Conservation (phyloP, 148 eudicot genomes). For the Fallopia convolvulus region DNA sequence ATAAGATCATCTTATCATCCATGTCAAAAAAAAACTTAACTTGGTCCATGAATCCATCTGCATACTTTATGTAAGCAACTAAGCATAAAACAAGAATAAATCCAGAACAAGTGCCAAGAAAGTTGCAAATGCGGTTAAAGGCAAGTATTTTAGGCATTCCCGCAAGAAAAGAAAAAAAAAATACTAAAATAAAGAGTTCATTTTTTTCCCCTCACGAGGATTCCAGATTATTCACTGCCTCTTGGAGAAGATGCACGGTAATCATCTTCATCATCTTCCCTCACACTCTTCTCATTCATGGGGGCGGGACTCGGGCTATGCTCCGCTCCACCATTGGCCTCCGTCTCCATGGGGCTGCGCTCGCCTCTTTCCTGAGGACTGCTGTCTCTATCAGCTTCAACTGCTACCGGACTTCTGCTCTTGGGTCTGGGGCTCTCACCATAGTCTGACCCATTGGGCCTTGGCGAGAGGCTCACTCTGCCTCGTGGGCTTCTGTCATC, state of each 20-base stretch:
- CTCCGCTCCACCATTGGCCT: conserved; percentile 32
- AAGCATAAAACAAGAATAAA: neutral
- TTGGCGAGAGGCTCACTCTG: conserved; percentile 36
- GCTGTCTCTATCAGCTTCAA: conserved; percentile 31
- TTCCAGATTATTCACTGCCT: conserved; percentile 31
- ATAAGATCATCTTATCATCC: neutral
- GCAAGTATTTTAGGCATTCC: neutral
- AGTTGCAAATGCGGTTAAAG: neutral
- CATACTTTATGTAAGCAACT: neutral
- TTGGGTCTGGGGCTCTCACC: conserved; percentile 54
- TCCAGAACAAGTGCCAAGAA: neutral
- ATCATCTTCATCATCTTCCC: conserved; percentile 38
- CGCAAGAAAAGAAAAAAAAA: neutral
- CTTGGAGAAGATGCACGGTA: conserved; percentile 29
- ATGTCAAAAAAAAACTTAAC: neutral
- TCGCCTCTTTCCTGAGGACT: conserved; percentile 29
- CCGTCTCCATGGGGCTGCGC: conserved; percentile 43
- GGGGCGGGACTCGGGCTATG: conserved; percentile 41
- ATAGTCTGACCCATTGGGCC: conserved; percentile 37
- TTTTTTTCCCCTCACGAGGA: neutral
- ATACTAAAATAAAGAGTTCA: neutral
- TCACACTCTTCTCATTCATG: conserved; percentile 35
- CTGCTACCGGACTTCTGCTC: conserved; percentile 42
- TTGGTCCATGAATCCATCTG: neutral
- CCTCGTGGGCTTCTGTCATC: conserved; percentile 29